Conservation (phyloP, 139 green algal genomes). For the Closterium sp. region DNA sequence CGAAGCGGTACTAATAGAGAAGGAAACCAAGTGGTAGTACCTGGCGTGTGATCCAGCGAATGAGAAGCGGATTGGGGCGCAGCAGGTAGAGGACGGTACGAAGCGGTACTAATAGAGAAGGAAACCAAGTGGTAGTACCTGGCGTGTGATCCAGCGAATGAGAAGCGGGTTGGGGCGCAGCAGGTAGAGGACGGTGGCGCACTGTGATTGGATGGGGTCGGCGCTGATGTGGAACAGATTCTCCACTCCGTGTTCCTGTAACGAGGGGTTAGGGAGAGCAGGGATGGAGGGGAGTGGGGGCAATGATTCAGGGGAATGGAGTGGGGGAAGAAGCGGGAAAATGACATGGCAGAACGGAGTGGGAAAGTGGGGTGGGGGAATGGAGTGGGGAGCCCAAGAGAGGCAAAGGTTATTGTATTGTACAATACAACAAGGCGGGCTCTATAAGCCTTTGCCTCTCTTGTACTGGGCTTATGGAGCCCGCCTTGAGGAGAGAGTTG, state of each 20-base stretch:
- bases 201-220: conserved; percentile 27
- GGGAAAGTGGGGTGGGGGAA: not conserved
- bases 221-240: conserved; percentile 47
- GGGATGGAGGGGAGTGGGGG: conserved; percentile 12
- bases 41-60: not conserved
- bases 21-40: too few species aligned
- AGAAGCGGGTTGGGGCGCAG: not conserved
- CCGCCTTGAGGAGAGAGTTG: conserved; percentile 68
- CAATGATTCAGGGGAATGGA: too few species aligned
- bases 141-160: not conserved
- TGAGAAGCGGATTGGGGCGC: not conserved
- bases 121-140: not conserved
- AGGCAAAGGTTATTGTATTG: not conserved
- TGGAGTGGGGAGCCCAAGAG: not conserved
- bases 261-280: not conserved
- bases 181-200: not conserved
- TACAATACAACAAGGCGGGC: too few species aligned
- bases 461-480: too few species aligned
- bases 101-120: not conserved
- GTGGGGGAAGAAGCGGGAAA: too few species aligned
- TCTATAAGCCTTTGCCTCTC: too few species aligned
- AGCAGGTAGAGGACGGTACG: not conserved
- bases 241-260: conserved; percentile 76
- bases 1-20: too few species aligned
- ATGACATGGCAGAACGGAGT: not conserved